Evolutionary conservation across 2,329 filamentous ascomycete species (phyloP), one percentile per base, ranked within the genome.

Genomic region (Cladophialophora exuberans): DNA sequence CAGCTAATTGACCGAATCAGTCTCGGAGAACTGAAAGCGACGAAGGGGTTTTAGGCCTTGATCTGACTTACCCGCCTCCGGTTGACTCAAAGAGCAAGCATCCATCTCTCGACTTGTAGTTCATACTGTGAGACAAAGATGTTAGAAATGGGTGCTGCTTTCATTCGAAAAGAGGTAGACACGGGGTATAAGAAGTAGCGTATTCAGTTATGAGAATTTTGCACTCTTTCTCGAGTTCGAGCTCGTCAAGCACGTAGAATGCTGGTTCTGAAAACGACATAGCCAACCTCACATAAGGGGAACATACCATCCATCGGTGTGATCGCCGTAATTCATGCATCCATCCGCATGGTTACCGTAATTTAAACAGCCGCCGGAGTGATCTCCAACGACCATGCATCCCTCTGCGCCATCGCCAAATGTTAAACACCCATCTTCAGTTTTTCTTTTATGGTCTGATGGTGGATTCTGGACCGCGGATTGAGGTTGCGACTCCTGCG

Each of bases 321-420:
- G 42, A 30, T 61, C 58, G 11, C 58, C 57, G 17, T 57, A 60
- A 23, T 52, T 55, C 51, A 60, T 17, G 41, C 57, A 60, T 9
- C 57, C 57, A 52, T 42, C 20, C 15, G 23, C 26, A 36, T 47
- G n/a, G 35, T 43, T 25, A 36, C 33, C 33, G 17, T 48, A 13
- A 36, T 39, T 43, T 28, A 58, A 13, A 35, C 45, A 49, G 10
- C 56, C 56, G 30, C 56, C 52, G 6, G 57, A 28, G 31, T 56
- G 57, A 42, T 60, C 48, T 17, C 58, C 58, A 30, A 46, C 50
- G 3, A 56, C 54, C 58, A 61, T 61, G 45, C 58, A 61, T 6
- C 58, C 58, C 22, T 35, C 26, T 9, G 58, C 52, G 13, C 58
- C 58, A 2, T 58, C 43, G 13, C 58, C 58, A 31, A 55, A 61